Percentiles rank a stretch among this genome's conserved stretches.
Conservation (phyloP, 2,329 filamentous ascomycete genomes). For the Colletotrichum chrysophilum region DNA sequence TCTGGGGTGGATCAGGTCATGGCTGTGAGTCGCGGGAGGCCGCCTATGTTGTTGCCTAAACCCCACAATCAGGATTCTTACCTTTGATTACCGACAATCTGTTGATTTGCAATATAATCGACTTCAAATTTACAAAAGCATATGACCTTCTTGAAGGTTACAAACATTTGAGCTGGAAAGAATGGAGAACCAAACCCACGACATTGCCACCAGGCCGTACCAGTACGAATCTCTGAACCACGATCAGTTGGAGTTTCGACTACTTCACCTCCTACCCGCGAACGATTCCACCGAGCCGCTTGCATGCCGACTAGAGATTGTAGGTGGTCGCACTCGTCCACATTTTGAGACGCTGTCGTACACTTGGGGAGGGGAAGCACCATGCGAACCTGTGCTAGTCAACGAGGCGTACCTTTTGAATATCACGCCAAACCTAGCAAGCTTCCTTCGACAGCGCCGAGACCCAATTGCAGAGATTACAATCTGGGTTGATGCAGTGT, state of each 20-base stretch:
- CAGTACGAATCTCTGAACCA: not conserved
- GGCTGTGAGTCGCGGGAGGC: not conserved
- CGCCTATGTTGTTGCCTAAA: not conserved
- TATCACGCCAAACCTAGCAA: not conserved
- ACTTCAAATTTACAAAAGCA: not conserved
- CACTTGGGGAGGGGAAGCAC: conserved; percentile 34
- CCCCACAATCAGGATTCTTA: not conserved
- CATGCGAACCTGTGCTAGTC: conserved; percentile 8
- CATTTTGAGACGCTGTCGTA: conserved; percentile 37
- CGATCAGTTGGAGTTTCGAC: not conserved
- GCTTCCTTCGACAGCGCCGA: not conserved
- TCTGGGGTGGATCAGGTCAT: not conserved
- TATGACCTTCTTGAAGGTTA: fast-evolving
- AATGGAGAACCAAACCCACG: not conserved
- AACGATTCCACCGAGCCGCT: not conserved
- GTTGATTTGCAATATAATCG: not conserved
- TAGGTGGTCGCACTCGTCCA: not conserved
- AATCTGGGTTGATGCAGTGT: not conserved
- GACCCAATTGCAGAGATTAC: not conserved
- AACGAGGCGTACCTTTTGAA: not conserved
- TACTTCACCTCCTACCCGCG: not conserved
- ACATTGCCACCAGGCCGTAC: not conserved
- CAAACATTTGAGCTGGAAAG: not conserved
- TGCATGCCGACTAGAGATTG: not conserved
- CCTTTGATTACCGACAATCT: not conserved